phyloP scores from a whole-genome alignment of 2,329 filamentous ascomycete species.

The Cladobotryum protrusum region DNA sequence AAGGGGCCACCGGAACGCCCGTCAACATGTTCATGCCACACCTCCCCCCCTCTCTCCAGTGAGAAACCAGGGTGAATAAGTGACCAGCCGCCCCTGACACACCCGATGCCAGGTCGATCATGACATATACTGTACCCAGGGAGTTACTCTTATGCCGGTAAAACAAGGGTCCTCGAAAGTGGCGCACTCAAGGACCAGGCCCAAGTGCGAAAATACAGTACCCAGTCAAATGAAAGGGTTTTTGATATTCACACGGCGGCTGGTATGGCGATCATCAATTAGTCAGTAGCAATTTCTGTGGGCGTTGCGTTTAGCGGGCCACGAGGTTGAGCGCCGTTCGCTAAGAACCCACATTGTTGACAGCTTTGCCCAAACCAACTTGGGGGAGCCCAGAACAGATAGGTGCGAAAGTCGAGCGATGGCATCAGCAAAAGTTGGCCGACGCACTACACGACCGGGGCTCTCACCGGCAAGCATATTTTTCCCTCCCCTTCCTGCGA shows the following conservation, averaged over 20 bases:
- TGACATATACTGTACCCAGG: constrained; percentile 11
- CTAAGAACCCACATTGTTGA: background rate
- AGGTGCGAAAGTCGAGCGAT: background rate
- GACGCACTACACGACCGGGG: background rate
- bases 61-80: background rate
- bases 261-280: constrained; percentile 11
- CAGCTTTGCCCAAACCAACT: background rate
- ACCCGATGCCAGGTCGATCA: constrained; percentile 12
- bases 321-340: background rate
- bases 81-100: no score
- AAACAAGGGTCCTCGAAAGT: constrained; percentile 6
- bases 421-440: background rate
- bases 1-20: background rate
- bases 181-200: constrained; percentile 6
- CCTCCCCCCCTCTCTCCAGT: background rate
- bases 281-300: constrained; percentile 4
- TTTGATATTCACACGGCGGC: constrained; percentile 6
- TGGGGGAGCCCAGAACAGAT: background rate
- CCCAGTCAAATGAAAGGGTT: constrained; percentile 8
- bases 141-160: background rate
- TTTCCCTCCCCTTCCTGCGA: no score
- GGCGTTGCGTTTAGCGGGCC: background rate
- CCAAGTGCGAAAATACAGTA: constrained; percentile 5
- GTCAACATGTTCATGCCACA: background rate
- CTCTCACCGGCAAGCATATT: background rate